Percentiles rank a stretch among this genome's conserved stretches.
Evolutionary conservation across 2,329 filamentous ascomycete genomes (phyloP).

Genomic region (Xylaria polymorpha): DNA sequence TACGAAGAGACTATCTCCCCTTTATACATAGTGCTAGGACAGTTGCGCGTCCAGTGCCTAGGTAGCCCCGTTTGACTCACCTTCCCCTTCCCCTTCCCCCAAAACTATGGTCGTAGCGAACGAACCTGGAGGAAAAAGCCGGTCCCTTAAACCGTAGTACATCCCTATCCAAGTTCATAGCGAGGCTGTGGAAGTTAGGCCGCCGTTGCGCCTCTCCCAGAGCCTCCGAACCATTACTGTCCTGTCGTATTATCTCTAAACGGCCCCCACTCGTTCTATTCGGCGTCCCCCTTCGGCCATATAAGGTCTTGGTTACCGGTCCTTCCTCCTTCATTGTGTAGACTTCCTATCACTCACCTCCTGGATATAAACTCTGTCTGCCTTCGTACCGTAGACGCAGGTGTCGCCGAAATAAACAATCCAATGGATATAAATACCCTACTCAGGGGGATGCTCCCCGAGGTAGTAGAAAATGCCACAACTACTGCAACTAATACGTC

Average conservation of each 20-base stretch:
- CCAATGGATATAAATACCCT: conserved; percentile 42
- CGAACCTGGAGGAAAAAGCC: background rate
- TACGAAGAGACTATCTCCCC: background rate
- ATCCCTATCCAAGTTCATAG: background rate
- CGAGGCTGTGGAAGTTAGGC: background rate
- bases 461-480: conserved; percentile 39
- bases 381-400: background rate
- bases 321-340: background rate
- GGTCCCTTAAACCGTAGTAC: background rate
- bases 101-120: background rate
- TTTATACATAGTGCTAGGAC: background rate
- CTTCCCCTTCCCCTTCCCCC: background rate
- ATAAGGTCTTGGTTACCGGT: background rate
- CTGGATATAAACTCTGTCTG: background rate
- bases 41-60: background rate
- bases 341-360: background rate
- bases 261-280: background rate
- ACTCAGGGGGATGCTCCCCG: conserved; percentile 39
- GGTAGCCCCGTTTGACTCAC: background rate
- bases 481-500: conserved; percentile 32
- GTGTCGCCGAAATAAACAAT: background rate
- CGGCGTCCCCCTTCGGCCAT: background rate
- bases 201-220: background rate
- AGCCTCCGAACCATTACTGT: background rate
- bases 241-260: background rate